A percentile compares a stretch with the other conserved stretches of the same genome.
phyloP scores from a whole-genome alignment of 1,284 basidiomycete genomes.

The Fistulinella cinereoalba region DNA sequence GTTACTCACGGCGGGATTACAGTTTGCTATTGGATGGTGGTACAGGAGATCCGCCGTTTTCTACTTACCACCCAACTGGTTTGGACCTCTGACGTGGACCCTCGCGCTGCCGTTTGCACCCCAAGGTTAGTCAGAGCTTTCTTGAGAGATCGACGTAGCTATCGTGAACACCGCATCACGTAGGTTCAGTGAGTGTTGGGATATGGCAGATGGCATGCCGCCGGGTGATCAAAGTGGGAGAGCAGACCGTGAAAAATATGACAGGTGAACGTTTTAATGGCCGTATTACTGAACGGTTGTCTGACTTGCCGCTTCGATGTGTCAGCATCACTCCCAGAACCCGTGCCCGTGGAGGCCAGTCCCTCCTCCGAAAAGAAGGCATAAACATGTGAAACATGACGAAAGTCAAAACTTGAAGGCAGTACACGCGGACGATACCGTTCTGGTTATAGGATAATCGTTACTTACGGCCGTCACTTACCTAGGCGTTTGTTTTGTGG shows the following conservation, averaged over 20 bases:
- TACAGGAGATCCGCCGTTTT: slow-evolving; percentile 87
- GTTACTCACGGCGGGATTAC: slow-evolving; percentile 80
- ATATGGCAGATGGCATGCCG: slow-evolving; percentile 91
- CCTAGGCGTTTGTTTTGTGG: slow-evolving; percentile 13
- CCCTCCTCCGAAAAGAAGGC: slow-evolving; percentile 13
- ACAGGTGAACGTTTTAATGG: slow-evolving; percentile 16
- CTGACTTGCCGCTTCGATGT: no score
- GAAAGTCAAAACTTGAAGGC: slow-evolving; percentile 4
- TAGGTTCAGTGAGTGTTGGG: slow-evolving; percentile 84
- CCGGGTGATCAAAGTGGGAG: slow-evolving; percentile 69
- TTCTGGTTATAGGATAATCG: not conserved
- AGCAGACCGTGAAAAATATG: slow-evolving; percentile 63
- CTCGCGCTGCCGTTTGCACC: slow-evolving; percentile 83
- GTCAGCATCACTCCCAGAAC: slow-evolving; percentile 16
- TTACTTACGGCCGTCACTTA: slow-evolving; percentile 21
- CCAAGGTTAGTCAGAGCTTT: slow-evolving; percentile 44
- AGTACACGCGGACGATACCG: slow-evolving; percentile 1
- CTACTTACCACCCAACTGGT: slow-evolving; percentile 86
- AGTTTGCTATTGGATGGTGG: slow-evolving; percentile 85
- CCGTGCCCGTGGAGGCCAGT: slow-evolving; percentile 14
- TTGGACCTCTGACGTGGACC: slow-evolving; percentile 81
- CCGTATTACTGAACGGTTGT: not conserved
- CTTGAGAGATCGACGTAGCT: no score
- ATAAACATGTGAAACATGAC: slow-evolving; percentile 8
- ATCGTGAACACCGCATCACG: not conserved